Evolutionary conservation across 495 filamentous ascomycete species (phyloP), one percentile per base, ranked within the genome.

Genomic region (Hypoxylon lenormandii): DNA sequence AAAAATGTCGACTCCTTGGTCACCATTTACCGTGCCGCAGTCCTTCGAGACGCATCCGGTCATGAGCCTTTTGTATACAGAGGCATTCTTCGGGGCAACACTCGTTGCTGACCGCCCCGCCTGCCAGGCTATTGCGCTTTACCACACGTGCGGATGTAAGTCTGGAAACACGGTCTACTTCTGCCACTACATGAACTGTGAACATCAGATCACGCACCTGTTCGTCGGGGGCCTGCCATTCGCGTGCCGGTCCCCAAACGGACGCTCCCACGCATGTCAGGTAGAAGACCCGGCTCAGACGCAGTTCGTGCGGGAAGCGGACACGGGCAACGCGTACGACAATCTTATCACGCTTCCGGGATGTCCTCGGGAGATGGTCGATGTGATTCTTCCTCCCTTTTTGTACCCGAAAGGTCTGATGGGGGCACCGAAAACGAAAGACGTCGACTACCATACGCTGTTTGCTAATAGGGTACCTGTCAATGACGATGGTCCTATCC

Each of bases 111-210:
- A n/a, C n/a, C n/a, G n/a, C n/a, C n/a, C n/a, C n/a, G n/a, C n/a
- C n/a, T 66, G 62, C 16, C 51, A 61, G 19, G 47, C 45, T 6
- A 48, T 63, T 19, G 40, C 49, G 1, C 46, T 58, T 1, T 66
- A 66, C 46, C 62, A 71, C 21, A 62, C 38, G 0, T 71, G 68
- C 22, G 68, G 68, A 11, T 71, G 68, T 21, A 66, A 26, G 33
- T 49, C 46, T 1, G 12, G 38, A 23, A 18, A 48, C 0, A 16
- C 26, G 5, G 22, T 59, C 12, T 54, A 63, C 19, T 36, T 66
- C 19, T 66, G 62, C 22, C 26, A 15, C 30, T 33, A n/a, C 4
- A 8, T 1, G 1, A 1, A 23, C 10, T 70, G 62, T 52, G 13
- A 43, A 0, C 61, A 62, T 18, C 15, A 26, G 16, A 40, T 15